phyloP scores from a whole-genome alignment of 257 asterid species.

The Schizonepeta tenuifolia region DNA sequence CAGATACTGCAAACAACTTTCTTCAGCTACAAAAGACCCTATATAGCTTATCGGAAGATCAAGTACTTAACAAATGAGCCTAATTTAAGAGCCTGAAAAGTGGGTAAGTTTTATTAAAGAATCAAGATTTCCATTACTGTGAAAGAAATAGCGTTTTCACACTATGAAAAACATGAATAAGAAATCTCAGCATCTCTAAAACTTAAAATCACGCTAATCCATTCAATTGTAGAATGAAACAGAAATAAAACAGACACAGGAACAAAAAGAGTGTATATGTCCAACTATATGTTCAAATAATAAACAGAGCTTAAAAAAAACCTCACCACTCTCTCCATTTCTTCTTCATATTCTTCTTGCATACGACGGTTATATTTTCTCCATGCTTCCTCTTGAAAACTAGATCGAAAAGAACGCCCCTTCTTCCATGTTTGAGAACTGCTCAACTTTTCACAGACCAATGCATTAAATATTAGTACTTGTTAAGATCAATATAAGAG shows the following conservation, averaged over 20 bases:
- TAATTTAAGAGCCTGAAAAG: neutral
- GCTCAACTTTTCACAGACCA: constrained; percentile 66
- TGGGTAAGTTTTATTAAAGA: constrained; percentile 2
- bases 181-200: neutral
- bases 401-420: constrained; percentile 58
- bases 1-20: constrained; percentile 17
- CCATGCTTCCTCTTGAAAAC: constrained; percentile 81
- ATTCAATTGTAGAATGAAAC: neutral
- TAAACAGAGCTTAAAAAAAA: constrained; percentile 24
- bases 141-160: neutral
- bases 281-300: neutral
- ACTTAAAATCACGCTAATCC: constrained; percentile 5
- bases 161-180: neutral
- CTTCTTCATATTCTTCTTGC: constrained; percentile 98
- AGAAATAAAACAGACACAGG: constrained; percentile 10
- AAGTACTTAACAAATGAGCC: neutral
- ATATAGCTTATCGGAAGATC: neutral
- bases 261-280: constrained; percentile 12
- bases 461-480: constrained; percentile 43
- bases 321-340: constrained; percentile 96
- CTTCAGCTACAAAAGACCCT: constrained; percentile 11
- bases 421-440: constrained; percentile 69
- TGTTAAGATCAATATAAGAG: constrained; percentile 28
- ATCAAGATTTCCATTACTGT: neutral
- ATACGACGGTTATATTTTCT: constrained; percentile 77